These are phyloP conservation scores for Talaromyces verruculosus DNA, from an alignment of 2,329 filamentous ascomycete genomes.

Conservation along the genomic window DNA sequence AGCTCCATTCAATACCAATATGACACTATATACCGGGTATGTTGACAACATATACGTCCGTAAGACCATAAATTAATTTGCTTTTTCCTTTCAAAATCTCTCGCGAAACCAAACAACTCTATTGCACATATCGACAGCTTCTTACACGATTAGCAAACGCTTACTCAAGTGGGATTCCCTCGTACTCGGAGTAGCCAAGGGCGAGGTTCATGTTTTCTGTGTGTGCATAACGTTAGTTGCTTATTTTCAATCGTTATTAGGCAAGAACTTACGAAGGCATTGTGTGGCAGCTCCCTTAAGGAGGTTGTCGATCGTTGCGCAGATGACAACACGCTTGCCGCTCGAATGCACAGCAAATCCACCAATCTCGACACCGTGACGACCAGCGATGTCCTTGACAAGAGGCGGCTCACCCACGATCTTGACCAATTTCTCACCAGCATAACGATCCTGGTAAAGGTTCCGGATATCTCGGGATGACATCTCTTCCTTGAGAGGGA, in stretches of 20 bases:
- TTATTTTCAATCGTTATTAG: background rate
- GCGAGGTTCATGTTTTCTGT: conserved; percentile 90
- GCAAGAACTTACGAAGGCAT: conserved; percentile 71
- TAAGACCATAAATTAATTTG: conserved; percentile 3
- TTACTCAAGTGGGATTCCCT: conserved; percentile 71
- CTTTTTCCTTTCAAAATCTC: conserved; percentile 8
- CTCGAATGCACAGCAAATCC: conserved; percentile 89
- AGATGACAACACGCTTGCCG: conserved; percentile 90
- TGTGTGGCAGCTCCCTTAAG: conserved; percentile 92
- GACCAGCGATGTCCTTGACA: conserved; percentile 80
- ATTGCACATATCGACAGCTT: conserved; percentile 9
- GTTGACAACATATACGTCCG: conserved; percentile 19
- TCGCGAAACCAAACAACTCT: conserved; percentile 11
- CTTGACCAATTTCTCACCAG: conserved; percentile 92
- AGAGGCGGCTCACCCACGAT: conserved; percentile 81
- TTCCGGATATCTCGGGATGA: conserved; percentile 88
- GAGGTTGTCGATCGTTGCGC: conserved; percentile 89
- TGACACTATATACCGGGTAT: conserved; percentile 22
- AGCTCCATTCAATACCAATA: conserved; percentile 18
- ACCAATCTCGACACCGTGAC: conserved; percentile 90
- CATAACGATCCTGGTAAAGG: conserved; percentile 93
- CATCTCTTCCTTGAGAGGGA: conserved; percentile 83
- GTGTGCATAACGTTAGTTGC: background rate
- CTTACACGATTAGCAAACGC: background rate
- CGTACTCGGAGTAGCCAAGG: conserved; percentile 84